Evolutionary conservation across 495 filamentous ascomycete genomes (phyloP), one percentile per base, ranked within the genome.

Genomic region (Hypoxylon subgilvum): DNA sequence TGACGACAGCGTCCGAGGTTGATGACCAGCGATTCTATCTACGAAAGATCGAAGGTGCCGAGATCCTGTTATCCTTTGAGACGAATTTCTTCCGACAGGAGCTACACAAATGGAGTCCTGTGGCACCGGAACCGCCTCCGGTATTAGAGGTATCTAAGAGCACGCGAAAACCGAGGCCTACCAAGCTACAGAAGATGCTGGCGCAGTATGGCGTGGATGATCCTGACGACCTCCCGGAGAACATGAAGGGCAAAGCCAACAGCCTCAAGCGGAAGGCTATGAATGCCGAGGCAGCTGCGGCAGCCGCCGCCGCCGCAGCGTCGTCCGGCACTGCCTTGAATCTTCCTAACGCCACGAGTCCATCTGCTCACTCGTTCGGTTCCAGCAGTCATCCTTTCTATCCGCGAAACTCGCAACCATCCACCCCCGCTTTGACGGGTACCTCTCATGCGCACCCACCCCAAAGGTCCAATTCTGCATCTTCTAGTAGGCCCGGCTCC

Each of bases 1-100:
- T 91, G 64, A 85, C 85, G 8, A 96, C 90, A 1, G 84, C 87
- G 6, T 88, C 92, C 57, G 95, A 99, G 72, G 85, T 90, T 5
- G 86, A 89, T 8, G 90, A 87, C 0, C 86, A 96, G 75, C 86
- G 96, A n/a, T 99, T 99, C 75, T 97, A 96, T 61, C 81, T 99
- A 23, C 90, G 94, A 39, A 99, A 99, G 76, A 94, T 99, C 34
- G 95, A 99, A 75, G 94, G 94, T 6, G 95, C 94, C 9, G 94
- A 99, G 70, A 92, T 99, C 40, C 82, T 99, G 6, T 74, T 99
- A 7, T 83, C 92, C 2, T 87, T 87, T 48, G 94, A 99, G 73
- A 97, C 92, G 6, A 99, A 99, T 69, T 96, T 96, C 73, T 95
- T 99, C 78, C 85, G 91, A 17, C 91, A 95, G 59, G 92, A 97